Evolutionary conservation across 306 rosid species (phyloP).

Genomic region (Delonix regia): DNA sequence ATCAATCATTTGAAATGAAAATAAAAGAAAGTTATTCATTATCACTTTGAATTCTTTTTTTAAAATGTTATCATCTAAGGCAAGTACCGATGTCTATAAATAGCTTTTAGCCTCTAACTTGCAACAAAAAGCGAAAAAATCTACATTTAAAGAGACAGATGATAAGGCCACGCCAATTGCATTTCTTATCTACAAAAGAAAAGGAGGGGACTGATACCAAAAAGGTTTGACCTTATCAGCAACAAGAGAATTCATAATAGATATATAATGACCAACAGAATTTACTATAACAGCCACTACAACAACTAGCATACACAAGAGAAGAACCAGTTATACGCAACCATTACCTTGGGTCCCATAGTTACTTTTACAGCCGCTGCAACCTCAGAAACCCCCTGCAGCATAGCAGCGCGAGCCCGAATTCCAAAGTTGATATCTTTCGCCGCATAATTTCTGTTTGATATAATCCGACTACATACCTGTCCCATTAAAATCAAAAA

Average conservation of each 20-base stretch:
- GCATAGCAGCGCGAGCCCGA: conserved; percentile 90
- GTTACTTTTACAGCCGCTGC: conserved; percentile 98
- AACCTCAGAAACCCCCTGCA: conserved; percentile 88
- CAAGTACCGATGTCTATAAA: background rate
- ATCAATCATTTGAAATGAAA: conserved; percentile 36
- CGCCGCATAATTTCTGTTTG: conserved; percentile 70
- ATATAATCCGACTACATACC: conserved; percentile 51
- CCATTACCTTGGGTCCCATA: conserved; percentile 92
- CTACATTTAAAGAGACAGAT: background rate
- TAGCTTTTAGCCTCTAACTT: background rate
- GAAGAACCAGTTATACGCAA: conserved; percentile 4
- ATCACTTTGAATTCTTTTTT: background rate
- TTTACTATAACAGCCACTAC: background rate
- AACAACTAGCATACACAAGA: conserved; percentile 3
- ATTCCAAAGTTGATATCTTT: conserved; percentile 84
- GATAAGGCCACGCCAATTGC: background rate
- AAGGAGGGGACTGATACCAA: background rate
- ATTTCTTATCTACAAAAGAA: background rate
- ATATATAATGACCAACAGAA: background rate
- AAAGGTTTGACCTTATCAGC: background rate
- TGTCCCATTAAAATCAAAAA: conserved; percentile 28
- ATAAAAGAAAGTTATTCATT: background rate
- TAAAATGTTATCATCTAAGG: background rate
- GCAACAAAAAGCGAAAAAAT: background rate
- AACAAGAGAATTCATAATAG: background rate